Evolutionary conservation across 192 early-diverging fungal species (phyloP), one percentile per base, ranked within the genome.

Genomic region (Coemansia sp.): DNA sequence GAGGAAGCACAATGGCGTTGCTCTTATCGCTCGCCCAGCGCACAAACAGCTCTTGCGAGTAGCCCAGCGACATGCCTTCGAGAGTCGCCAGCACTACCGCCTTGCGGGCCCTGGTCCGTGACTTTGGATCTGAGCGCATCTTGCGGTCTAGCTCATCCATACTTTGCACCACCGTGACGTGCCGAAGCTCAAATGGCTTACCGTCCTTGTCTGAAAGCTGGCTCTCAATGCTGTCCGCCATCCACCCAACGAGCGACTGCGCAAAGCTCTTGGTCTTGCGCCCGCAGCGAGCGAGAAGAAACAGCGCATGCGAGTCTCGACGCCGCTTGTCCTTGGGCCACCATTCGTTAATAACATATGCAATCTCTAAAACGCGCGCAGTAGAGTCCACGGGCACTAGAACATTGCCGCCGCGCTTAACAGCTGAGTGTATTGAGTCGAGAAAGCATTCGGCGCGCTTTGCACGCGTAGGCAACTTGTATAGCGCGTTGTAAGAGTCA

Each of bases 161-260:
- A 60, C 84, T 83, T 53, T 92, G 89, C 39, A 90, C 87, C 3
- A 91, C 70, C 22, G 86, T 79, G 18, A 92, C 69, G 59, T 88
- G 91, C 70, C 89, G 91, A 83, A 98, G 92, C 61, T 97, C 93
- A 71, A 96, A 97, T 0, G 96, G 95, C 61, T 90, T 89, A 61
- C 90, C 89, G 11, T 93, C 86, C 37, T 86, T 83, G 35, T 86
- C 83, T 3, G 89, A 82, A 47, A 98, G 90, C 13, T 88, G 80
- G 32, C 87, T 75, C 24, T 87, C 88, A 18, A 99, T 83, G 30
- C 84, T 87, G 52, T 91, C 87, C 9, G 93, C 89, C 95, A 98
- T 97, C 97, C 97, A 99, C 76, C 96, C 95, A 44, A 92, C 79
- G 87, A 96, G 95, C 18, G 90, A 89, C 61, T 92, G 92, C 0